Evolutionary conservation across 1,284 basidiomycete genomes (phyloP).

Genomic region (Xerocomus amazonicus): DNA sequence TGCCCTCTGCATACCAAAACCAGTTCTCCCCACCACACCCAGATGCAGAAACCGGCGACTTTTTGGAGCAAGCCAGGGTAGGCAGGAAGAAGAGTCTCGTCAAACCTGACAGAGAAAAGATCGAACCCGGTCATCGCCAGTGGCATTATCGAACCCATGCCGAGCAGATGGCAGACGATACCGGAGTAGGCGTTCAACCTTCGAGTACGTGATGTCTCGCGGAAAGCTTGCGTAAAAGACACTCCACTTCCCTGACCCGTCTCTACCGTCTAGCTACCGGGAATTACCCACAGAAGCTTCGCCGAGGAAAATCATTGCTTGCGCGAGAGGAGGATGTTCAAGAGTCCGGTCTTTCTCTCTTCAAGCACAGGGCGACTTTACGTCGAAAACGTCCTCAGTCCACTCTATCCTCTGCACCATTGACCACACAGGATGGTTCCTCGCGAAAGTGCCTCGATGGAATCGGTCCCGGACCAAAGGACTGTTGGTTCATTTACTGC

Average conservation of each 20-base stretch:
- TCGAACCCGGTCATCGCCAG: constrained; percentile 91
- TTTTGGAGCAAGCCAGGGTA: constrained; percentile 40
- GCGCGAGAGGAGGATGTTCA: constrained; percentile 83
- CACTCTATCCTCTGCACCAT: constrained; percentile 34
- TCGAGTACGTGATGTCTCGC: constrained; percentile 57
- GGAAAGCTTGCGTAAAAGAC: constrained; percentile 1
- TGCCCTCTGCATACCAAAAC: constrained; percentile 55
- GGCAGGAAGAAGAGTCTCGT: constrained; percentile 91
- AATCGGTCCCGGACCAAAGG: constrained; percentile 82
- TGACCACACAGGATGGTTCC: constrained; percentile 39
- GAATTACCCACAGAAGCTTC: constrained; percentile 71
- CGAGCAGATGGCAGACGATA: constrained; percentile 73
- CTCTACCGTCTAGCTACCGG: constrained; percentile 61
- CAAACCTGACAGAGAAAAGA: constrained; percentile 92
- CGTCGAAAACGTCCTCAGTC: constrained; percentile 64
- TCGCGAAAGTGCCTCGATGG: constrained; percentile 62
- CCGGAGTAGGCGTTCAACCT: constrained; percentile 67
- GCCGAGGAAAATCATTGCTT: constrained; percentile 84
- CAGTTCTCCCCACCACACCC: constrained; percentile 42
- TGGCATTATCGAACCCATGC: constrained; percentile 95
- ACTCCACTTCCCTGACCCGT: constrained; percentile 7
- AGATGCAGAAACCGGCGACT: constrained; percentile 51
- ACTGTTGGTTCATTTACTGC: constrained; percentile 96
- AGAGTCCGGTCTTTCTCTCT: constrained; percentile 83
- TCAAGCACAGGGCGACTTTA: constrained; percentile 78